A percentile compares a stretch with the other conserved stretches of the same genome.
Conservation (phyloP, 176 grass and related monocot genomes). For the Ananas comosus region DNA sequence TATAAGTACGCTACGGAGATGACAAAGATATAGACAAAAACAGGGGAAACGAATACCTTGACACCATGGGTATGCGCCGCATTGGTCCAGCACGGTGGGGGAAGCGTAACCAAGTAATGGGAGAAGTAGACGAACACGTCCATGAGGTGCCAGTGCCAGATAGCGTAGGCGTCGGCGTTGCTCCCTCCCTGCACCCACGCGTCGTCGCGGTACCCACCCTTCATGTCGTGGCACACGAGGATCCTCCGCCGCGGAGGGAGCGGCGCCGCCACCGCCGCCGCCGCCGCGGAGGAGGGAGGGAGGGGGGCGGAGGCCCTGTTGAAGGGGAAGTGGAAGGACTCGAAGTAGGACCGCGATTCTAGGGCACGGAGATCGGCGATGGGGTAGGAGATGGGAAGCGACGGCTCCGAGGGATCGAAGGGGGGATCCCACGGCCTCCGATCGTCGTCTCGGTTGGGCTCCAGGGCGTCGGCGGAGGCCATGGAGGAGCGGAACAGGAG, state of each 20-base stretch:
- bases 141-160: slow-evolving; percentile 91
- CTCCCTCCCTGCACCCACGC: slow-evolving; percentile 51
- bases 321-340: slow-evolving; percentile 81
- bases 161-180: slow-evolving; percentile 61
- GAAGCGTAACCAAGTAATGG: slow-evolving; percentile 85
- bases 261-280: too few species aligned
- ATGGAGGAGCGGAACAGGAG: slow-evolving; percentile 18
- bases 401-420: slow-evolving; percentile 62
- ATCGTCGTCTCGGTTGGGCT: not conserved
- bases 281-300: slow-evolving; percentile 6
- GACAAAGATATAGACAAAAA: not conserved
- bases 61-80: slow-evolving; percentile 84
- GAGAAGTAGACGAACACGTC: slow-evolving; percentile 98
- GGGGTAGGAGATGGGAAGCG: slow-evolving; percentile 71
- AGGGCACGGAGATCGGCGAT: slow-evolving; percentile 60
- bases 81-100: slow-evolving; percentile 83
- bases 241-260: slow-evolving; percentile 48
- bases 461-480: not conserved
- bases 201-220: slow-evolving; percentile 74
- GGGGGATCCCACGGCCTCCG: slow-evolving; percentile 49
- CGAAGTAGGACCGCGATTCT: slow-evolving; percentile 56
- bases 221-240: slow-evolving; percentile 87
- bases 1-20: too few species aligned
- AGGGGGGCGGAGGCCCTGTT: slow-evolving; percentile 45
- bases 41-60: slow-evolving; percentile 37